These are phyloP conservation scores for Claviceps digitariae DNA, from an alignment of 2,329 filamentous ascomycete species.

Conservation along the genomic window DNA sequence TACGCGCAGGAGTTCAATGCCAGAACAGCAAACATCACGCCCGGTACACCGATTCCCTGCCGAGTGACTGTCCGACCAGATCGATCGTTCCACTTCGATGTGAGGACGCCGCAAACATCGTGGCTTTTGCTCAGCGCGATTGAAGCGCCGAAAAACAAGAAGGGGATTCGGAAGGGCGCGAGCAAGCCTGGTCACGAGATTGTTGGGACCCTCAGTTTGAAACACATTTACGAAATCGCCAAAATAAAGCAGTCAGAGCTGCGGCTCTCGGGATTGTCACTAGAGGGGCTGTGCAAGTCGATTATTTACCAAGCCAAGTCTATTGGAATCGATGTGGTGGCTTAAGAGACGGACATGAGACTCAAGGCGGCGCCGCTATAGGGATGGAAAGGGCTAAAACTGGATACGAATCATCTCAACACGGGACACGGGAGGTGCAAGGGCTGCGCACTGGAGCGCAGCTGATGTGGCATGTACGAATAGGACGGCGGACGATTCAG, in stretches of 20 bases:
- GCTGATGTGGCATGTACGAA: background rate
- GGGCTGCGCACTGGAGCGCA: background rate
- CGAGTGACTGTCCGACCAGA: slow-evolving; percentile 87
- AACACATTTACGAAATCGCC: slow-evolving; percentile 96
- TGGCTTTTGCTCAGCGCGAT: slow-evolving; percentile 79
- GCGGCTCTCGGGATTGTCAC: slow-evolving; percentile 54
- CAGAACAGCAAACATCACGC: slow-evolving; percentile 67
- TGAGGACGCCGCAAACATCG: slow-evolving; percentile 89
- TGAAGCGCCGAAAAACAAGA: slow-evolving; percentile 55
- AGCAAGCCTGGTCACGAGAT: slow-evolving; percentile 60
- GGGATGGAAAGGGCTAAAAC: background rate
- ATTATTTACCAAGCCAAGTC: slow-evolving; percentile 65
- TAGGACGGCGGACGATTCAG: background rate
- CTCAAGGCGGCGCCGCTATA: too few species aligned
- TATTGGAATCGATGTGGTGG: slow-evolving; percentile 58
- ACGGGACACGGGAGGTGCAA: background rate
- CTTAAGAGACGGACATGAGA: slow-evolving; percentile 24
- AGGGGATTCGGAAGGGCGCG: slow-evolving; percentile 68
- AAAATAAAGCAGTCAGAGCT: slow-evolving; percentile 82
- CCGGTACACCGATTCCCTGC: slow-evolving; percentile 78
- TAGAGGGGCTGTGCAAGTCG: slow-evolving; percentile 59
- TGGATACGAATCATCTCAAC: background rate
- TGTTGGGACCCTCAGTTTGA: slow-evolving; percentile 77
- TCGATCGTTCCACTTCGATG: slow-evolving; percentile 81
- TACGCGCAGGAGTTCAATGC: slow-evolving; percentile 81